phyloP scores from a whole-genome alignment of 345 rosid species.

The Bruguiera parviflora region DNA sequence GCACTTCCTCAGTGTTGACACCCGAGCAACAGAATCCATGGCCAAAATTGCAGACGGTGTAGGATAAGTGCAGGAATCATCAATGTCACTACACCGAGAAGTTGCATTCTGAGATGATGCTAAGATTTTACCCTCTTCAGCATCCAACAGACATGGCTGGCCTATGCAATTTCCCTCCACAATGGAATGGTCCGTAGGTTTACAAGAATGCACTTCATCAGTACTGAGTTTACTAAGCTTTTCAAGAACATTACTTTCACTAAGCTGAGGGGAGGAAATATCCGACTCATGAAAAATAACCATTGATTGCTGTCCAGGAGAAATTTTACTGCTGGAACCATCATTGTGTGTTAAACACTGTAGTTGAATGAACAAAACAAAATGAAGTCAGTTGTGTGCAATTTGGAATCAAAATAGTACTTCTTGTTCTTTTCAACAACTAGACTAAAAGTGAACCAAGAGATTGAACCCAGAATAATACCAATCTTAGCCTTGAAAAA shows the following conservation, averaged over 20 bases:
- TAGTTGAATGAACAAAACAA: constrained; percentile 3
- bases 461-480: constrained; percentile 11
- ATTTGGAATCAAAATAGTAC: too few relatives aligned
- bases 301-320: constrained; percentile 12
- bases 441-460: too few relatives aligned
- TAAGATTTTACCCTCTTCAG: constrained; percentile 8
- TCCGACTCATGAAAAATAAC: constrained; percentile 17
- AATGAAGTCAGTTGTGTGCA: constrained; percentile 11
- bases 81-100: constrained; percentile 6
- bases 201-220: constrained; percentile 5
- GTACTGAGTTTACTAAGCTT: constrained; percentile 25
- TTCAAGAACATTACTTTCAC: constrained; percentile 26
- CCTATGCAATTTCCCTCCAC: not conserved
- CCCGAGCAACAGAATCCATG: constrained; percentile 69
- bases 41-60: constrained; percentile 46
- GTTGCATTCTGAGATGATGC: constrained; percentile 3
- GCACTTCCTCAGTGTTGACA: constrained; percentile 57
- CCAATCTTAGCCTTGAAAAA: constrained; percentile 67
- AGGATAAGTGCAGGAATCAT: constrained; percentile 31
- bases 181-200: not conserved
- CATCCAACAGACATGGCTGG: not conserved
- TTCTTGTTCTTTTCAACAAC: too few relatives aligned
- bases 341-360: constrained; percentile 44
- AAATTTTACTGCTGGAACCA: constrained; percentile 15
- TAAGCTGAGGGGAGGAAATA: constrained; percentile 13